A percentile compares a stretch with the other conserved stretches of the same genome.
These are phyloP conservation scores for Penicillium sp. DNA, from an alignment of 2,329 filamentous ascomycete genomes.

Conservation along the genomic window DNA sequence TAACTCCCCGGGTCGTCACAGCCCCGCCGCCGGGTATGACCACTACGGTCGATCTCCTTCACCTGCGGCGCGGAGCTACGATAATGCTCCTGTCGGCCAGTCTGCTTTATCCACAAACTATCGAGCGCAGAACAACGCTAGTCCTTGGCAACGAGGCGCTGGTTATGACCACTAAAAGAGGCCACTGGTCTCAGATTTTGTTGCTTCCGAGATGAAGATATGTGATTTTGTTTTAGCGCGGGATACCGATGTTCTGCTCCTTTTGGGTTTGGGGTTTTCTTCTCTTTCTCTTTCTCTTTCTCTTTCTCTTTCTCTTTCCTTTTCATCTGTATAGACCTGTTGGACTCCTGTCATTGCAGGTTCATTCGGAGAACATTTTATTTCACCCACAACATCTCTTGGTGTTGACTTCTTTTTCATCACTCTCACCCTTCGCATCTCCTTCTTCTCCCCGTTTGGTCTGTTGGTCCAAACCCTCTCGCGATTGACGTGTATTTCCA, in stretches of 20 bases:
- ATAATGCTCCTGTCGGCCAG: constrained; percentile 33
- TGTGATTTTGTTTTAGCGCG: constrained; percentile 34
- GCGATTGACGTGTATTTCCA: constrained; percentile 12
- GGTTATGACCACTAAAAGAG: constrained; percentile 56
- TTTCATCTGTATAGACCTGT: constrained; percentile 2
- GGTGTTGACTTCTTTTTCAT: constrained; percentile 23
- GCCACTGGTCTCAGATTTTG: constrained; percentile 19
- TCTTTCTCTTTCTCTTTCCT: constrained; percentile 13
- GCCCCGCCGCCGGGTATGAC: constrained; percentile 41
- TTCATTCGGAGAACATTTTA: constrained; percentile 10
- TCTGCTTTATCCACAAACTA: constrained; percentile 32
- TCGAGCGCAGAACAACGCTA: constrained; percentile 52
- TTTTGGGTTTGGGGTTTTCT: constrained; percentile 20
- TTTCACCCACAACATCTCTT: constrained; percentile 13
- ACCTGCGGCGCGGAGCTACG: constrained; percentile 34
- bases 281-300: constrained; percentile 11
- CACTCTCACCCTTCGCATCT: constrained; percentile 16
- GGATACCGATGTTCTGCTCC: constrained; percentile 27
- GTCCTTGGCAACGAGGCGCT: constrained; percentile 63
- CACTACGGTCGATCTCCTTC: constrained; percentile 28
- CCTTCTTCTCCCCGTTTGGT: constrained; percentile 5
- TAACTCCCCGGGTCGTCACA: constrained; percentile 38
- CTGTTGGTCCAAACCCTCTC: constrained; percentile 1
- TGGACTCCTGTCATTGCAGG: constrained; percentile 4
- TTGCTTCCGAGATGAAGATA: constrained; percentile 39